These are phyloP conservation scores for Termitomyces sp. DNA, from an alignment of 1,284 basidiomycete genomes.

Conservation along the genomic window DNA sequence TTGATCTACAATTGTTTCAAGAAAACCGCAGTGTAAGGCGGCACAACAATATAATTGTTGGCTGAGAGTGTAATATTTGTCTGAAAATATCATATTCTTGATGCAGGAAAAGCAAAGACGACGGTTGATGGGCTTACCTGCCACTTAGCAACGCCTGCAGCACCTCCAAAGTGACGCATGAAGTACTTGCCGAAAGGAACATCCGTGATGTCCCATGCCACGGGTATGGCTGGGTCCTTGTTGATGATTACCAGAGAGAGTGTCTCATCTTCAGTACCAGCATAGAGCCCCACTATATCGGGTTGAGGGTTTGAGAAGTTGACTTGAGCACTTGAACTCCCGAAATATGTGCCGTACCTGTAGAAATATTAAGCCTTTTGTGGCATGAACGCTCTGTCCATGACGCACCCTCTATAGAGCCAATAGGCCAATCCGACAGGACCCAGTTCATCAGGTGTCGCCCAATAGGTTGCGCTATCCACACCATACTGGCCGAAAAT, in stretches of 20 bases:
- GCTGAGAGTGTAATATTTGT: slow-evolving; percentile 32
- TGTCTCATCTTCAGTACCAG: slow-evolving; percentile 34
- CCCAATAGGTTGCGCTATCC: slow-evolving; percentile 50
- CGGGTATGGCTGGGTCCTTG: slow-evolving; percentile 37
- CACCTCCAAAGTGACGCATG: slow-evolving; percentile 46
- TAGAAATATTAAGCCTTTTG: neutral
- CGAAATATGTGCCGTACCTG: slow-evolving; percentile 43
- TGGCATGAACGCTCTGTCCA: neutral
- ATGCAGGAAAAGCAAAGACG: neutral
- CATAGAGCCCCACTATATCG: slow-evolving; percentile 39
- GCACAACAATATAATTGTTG: slow-evolving; percentile 37
- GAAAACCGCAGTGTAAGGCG: slow-evolving; percentile 44
- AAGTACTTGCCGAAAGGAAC: slow-evolving; percentile 42
- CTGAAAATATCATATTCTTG: slow-evolving; percentile 19
- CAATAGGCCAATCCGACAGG: slow-evolving; percentile 46
- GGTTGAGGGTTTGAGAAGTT: slow-evolving; percentile 34
- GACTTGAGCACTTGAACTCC: slow-evolving; percentile 36
- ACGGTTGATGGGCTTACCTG: slow-evolving; percentile 29
- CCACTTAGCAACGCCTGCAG: slow-evolving; percentile 45
- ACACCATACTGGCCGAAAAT: slow-evolving; percentile 41
- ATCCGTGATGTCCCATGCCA: slow-evolving; percentile 35
- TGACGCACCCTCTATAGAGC: slow-evolving; percentile 43
- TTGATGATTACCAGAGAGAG: slow-evolving; percentile 44
- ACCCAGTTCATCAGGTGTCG: slow-evolving; percentile 34
- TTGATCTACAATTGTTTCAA: slow-evolving; percentile 26